Percentiles rank a stretch among this genome's conserved stretches.
phyloP scores from a whole-genome alignment of 805 yeast species.

The Nakazawaea ernobii region DNA sequence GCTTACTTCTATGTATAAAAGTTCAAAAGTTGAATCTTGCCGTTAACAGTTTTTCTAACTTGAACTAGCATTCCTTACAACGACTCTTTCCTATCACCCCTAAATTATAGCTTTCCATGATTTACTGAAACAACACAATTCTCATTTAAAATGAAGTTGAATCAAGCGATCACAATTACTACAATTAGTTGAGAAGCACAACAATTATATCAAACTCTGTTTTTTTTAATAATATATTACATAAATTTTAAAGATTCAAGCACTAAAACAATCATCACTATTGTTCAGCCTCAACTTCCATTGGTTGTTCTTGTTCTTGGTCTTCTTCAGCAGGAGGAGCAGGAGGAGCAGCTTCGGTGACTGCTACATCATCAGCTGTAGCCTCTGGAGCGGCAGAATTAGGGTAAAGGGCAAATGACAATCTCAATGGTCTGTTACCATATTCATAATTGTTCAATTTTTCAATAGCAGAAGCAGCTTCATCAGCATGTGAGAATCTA shows the following conservation, averaged over 20 bases:
- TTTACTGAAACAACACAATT: no score
- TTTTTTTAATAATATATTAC: not conserved
- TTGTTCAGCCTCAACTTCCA: slow-evolving; percentile 2
- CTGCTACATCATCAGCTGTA: not conserved
- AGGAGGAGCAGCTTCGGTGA: not conserved
- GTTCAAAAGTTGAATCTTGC: no score
- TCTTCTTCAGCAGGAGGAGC: not conserved
- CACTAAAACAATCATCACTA: not conserved
- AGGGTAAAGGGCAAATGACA: slow-evolving; percentile 53
- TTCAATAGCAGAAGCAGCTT: slow-evolving; percentile 69
- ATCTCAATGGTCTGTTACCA: slow-evolving; percentile 69
- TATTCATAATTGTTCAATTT: slow-evolving; percentile 76
- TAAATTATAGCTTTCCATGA: no score
- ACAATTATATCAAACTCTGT: slow-evolving; percentile 51
- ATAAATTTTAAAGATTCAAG: not conserved
- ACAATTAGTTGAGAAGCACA: slow-evolving; percentile 63
- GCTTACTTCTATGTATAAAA: no score
- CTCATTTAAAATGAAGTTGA: no score
- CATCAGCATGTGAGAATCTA: slow-evolving; percentile 56
- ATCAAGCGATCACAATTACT: slow-evolving; percentile 34
- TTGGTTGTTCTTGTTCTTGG: not conserved
- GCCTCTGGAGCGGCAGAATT: not conserved
- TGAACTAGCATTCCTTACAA: no score
- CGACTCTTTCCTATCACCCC: no score
- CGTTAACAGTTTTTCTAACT: no score